Percentiles rank a stretch among this genome's conserved stretches.
These are phyloP conservation scores for Euphorbia lathyris DNA, from an alignment of 345 rosid genomes.

Conservation along the genomic window DNA sequence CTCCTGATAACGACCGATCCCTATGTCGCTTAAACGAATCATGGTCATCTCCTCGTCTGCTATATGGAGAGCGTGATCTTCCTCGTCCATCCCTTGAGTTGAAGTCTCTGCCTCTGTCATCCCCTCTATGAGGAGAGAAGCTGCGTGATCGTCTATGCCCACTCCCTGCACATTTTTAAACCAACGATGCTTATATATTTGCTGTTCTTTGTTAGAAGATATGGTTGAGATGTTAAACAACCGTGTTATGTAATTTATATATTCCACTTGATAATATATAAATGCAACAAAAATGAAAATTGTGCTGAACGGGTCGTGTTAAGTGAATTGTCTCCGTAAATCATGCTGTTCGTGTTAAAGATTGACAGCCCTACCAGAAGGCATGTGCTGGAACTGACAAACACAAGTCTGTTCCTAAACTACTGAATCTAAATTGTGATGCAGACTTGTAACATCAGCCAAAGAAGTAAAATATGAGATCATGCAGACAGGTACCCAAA, in stretches of 20 bases:
- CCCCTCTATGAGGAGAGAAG: constrained; percentile 44
- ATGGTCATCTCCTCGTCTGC: constrained; percentile 29
- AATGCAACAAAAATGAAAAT: no score
- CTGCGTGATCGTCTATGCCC: constrained; percentile 48
- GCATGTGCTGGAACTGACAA: no score
- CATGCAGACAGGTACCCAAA: background rate
- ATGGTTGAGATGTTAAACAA: no score
- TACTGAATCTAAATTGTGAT: no score
- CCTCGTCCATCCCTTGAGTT: constrained; percentile 43
- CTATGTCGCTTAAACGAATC: constrained; percentile 39
- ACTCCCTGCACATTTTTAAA: constrained; percentile 29
- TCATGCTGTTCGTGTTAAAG: no score
- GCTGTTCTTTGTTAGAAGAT: background rate
- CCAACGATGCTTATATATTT: background rate
- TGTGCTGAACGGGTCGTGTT: no score
- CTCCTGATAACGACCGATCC: constrained; percentile 35
- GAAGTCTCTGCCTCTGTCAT: constrained; percentile 32
- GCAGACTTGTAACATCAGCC: no score
- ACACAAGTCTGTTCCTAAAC: no score
- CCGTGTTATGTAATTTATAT: no score
- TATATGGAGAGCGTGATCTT: constrained; percentile 47
- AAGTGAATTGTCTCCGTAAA: no score
- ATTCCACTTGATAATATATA: no score
- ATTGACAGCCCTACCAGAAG: no score
- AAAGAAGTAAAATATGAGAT: background rate